Evolutionary conservation across 768 basidiomycete genomes (phyloP).

Genomic region (Mycena vitilis): DNA sequence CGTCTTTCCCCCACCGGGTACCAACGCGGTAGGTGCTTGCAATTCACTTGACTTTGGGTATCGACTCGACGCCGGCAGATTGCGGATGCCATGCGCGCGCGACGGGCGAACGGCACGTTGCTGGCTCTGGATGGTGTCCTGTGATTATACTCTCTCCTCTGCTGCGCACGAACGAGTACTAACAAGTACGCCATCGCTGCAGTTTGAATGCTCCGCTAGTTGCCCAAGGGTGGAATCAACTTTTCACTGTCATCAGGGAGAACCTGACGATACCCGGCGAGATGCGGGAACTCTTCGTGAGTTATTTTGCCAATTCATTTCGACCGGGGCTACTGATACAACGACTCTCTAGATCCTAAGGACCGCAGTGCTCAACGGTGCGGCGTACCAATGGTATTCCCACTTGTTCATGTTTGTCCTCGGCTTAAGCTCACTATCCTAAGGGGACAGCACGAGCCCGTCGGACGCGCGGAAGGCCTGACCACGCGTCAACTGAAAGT

Average conservation of each 20-base stretch:
- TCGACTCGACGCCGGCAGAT: constrained; percentile 41
- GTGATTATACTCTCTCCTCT: constrained; percentile 37
- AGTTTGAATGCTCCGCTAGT: constrained; percentile 46
- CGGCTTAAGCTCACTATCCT: not conserved
- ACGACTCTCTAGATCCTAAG: constrained; percentile 40
- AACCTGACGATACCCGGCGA: constrained; percentile 44
- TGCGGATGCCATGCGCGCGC: constrained; percentile 50
- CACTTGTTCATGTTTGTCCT: not conserved
- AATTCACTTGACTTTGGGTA: not conserved
- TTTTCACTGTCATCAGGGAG: constrained; percentile 46
- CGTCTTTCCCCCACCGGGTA: constrained; percentile 52
- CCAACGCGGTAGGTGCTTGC: constrained; percentile 39
- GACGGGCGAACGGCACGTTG: constrained; percentile 48
- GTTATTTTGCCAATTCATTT: not conserved
- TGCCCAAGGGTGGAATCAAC: constrained; percentile 49
- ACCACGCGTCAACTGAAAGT: constrained; percentile 44
- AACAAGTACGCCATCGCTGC: not conserved
- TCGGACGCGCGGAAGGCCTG: constrained; percentile 45
- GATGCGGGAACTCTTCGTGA: constrained; percentile 53
- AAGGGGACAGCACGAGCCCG: constrained; percentile 49
- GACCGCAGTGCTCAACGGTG: constrained; percentile 43
- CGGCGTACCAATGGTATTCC: constrained; percentile 45
- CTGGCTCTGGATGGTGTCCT: constrained; percentile 54
- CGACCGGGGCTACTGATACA: not conserved
- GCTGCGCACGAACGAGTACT: not conserved